These are phyloP conservation scores for Alternaria sp. DNA, from an alignment of 2,329 filamentous ascomycete genomes.

Conservation along the genomic window DNA sequence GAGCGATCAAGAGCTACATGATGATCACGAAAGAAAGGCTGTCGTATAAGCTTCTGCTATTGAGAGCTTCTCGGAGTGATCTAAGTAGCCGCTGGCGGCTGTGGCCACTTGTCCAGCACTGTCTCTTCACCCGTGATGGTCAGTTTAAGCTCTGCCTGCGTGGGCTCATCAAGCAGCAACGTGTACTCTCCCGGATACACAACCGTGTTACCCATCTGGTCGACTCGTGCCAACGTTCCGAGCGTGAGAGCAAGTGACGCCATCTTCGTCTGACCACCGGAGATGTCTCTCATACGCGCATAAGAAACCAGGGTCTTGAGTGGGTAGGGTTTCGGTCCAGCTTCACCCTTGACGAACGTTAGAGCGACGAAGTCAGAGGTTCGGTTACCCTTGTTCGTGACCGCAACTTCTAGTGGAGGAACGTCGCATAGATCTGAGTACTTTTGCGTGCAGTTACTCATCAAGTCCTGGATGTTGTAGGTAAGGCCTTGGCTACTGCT, in stretches of 20 bases:
- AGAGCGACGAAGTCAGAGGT: conserved; percentile 64
- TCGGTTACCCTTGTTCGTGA: conserved; percentile 56
- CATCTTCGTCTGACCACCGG: conserved; percentile 40
- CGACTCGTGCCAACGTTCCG: conserved; percentile 60
- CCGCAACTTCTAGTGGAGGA: not conserved
- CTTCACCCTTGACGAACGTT: conserved; percentile 59
- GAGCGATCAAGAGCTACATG: no score
- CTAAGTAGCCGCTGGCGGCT: conserved; percentile 14
- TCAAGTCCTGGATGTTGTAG: not conserved
- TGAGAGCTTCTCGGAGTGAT: accelerated
- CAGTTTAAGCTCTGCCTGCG: conserved; percentile 55
- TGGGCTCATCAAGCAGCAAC: conserved; percentile 36
- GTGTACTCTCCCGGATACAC: conserved; percentile 64
- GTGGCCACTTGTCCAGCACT: conserved; percentile 53
- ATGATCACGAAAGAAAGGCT: no score
- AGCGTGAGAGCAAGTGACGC: conserved; percentile 57
- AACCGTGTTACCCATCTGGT: conserved; percentile 61
- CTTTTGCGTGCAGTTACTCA: not conserved
- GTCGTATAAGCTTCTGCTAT: no score
- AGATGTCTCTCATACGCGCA: conserved; percentile 54
- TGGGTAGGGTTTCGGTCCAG: conserved; percentile 61
- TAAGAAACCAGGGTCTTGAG: conserved; percentile 64
- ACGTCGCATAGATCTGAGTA: not conserved
- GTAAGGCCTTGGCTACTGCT: not conserved
- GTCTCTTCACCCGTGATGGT: conserved; percentile 57